A percentile compares a stretch with the other conserved stretches of the same genome.
Conservation (phyloP, 768 basidiomycete genomes). For the Boletellus ananas region DNA sequence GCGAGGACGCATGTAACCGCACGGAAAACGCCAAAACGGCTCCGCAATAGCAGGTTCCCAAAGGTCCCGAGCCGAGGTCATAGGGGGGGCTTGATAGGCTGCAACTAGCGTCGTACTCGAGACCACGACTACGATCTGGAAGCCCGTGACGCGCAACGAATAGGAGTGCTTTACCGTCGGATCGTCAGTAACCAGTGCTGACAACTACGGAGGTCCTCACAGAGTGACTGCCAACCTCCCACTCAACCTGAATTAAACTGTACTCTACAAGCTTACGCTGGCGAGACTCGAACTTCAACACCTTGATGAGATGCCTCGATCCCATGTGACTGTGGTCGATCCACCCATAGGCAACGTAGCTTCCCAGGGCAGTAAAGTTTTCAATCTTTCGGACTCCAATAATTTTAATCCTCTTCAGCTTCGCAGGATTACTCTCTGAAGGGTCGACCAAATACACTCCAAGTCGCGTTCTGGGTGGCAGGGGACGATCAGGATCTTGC, state of each 20-base stretch:
- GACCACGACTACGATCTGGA: conserved; percentile 2
- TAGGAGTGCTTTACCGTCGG: conserved; percentile 1
- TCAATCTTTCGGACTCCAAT: neutral
- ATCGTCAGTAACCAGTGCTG: neutral
- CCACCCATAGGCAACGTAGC: conserved; percentile 10
- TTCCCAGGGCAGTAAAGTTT: conserved; percentile 1
- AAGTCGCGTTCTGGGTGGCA: neutral
- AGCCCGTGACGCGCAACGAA: conserved; percentile 6
- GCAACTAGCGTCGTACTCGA: conserved; percentile 5
- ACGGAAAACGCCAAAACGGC: conserved; percentile 10
- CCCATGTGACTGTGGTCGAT: neutral
- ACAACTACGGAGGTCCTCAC: neutral
- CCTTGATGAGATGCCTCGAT: conserved; percentile 1
- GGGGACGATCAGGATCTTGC: neutral
- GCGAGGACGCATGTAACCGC: conserved; percentile 4
- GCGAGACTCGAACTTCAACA: neutral
- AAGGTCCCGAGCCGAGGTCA: neutral
- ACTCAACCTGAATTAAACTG: neutral
- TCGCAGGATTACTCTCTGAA: neutral
- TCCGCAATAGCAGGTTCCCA: neutral
- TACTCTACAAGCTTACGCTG: neutral
- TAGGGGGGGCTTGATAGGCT: conserved; percentile 2
- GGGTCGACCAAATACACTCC: neutral
- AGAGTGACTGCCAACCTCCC: neutral
- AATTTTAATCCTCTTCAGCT: neutral